Evolutionary conservation across 768 basidiomycete species (phyloP).

Genomic region (Rhizopogon vesiculosus): DNA sequence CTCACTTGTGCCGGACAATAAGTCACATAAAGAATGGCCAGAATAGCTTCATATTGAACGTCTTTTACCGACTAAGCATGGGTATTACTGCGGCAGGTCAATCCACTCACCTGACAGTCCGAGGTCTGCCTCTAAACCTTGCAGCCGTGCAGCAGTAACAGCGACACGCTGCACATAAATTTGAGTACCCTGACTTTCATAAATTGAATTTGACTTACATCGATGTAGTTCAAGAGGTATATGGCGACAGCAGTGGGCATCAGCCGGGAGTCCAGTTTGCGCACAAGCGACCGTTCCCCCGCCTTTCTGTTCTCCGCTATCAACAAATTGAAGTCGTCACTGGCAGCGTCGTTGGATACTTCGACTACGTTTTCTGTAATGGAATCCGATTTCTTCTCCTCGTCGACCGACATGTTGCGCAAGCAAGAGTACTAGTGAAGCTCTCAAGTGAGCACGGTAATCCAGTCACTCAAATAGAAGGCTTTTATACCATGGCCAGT

Average conservation of each 20-base stretch:
- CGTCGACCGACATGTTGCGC: constrained; percentile 5
- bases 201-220: constrained; percentile 6
- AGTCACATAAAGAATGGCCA: constrained; percentile 52
- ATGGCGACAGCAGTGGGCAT: constrained; percentile 23
- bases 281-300: constrained; percentile 19
- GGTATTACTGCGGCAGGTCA: neutral
- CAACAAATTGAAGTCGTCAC: constrained; percentile 10
- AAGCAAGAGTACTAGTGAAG: neutral
- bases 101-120: constrained; percentile 22
- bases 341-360: neutral
- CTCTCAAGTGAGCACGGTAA: neutral
- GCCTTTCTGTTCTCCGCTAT: constrained; percentile 6
- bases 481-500: neutral
- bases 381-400: constrained; percentile 8
- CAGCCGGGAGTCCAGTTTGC: constrained; percentile 24
- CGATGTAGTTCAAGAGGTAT: constrained; percentile 22
- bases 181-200: neutral
- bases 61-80: constrained; percentile 24
- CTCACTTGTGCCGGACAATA: constrained; percentile 47
- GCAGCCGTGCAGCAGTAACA: constrained; percentile 32
- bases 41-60: constrained; percentile 46
- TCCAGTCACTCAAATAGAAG: neutral
- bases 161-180: constrained; percentile 28
- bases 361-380: constrained; percentile 5
- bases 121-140: constrained; percentile 37